Conservation (phyloP, 2,329 filamentous ascomycete species). For the Monilinia vaccinii-corymbosi region DNA sequence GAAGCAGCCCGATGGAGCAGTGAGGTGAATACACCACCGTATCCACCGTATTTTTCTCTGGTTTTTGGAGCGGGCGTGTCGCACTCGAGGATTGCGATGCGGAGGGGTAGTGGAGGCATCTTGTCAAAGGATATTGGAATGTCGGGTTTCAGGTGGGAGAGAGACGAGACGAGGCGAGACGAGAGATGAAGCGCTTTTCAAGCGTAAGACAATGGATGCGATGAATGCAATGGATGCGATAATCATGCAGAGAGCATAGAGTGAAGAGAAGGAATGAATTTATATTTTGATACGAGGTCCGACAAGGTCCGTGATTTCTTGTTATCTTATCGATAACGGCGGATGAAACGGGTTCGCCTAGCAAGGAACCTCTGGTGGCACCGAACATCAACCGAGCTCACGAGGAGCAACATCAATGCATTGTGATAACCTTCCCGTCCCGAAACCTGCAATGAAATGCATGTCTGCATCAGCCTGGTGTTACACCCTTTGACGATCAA, state of each 20-base stretch:
- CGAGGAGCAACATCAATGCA: not conserved
- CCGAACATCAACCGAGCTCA: not conserved
- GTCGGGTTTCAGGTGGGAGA: too few relatives aligned
- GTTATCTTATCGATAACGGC: not conserved
- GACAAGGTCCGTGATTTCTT: not conserved
- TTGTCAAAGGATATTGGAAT: not conserved
- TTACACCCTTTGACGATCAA: not conserved
- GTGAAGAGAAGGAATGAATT: not conserved
- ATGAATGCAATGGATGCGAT: too few relatives aligned
- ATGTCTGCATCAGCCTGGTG: not conserved
- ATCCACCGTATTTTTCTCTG: slow-evolving; percentile 57
- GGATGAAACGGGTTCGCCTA: not conserved
- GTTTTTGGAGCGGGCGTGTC: slow-evolving; percentile 65
- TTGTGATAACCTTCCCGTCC: too few relatives aligned
- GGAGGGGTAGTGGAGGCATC: slow-evolving; percentile 23
- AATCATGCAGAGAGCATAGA: not conserved
- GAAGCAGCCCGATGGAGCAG: slow-evolving; percentile 48
- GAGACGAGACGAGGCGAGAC: too few relatives aligned
- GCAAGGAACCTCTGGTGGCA: too few relatives aligned
- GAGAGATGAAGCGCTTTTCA: too few relatives aligned
- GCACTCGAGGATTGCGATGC: slow-evolving; percentile 75
- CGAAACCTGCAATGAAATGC: not conserved
- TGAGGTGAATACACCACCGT: slow-evolving; percentile 59
- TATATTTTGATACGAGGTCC: not conserved
- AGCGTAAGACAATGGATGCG: too few relatives aligned